Base-by-base conservation (phyloP, 2,329 filamentous ascomycete genomes). In the Parafenestella ontariensis region DNA sequence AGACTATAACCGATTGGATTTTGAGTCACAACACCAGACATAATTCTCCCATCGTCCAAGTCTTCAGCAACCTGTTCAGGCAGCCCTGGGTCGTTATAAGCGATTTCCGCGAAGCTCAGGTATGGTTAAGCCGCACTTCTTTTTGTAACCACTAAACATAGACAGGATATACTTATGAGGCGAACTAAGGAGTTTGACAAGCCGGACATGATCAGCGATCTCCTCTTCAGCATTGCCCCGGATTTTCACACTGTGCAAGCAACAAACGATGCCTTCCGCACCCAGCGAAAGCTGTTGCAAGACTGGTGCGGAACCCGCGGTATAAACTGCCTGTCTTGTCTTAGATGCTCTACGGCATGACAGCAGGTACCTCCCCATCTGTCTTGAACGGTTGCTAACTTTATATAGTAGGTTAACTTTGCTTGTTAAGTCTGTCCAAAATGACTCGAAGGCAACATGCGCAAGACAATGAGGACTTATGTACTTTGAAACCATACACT, bases 171-270 rank as follows among this genome's bases (percentile, higher is more conserved):
- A 58, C 73, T 83, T 39, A 71, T 82, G 23, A 64, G 78, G 5
- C 75, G 79, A 1, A 76, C 79, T 13, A 77, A 75, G 42, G 80
- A 82, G 37, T 82, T 82, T 43, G 79, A 82, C 60, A 74, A 78
- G 59, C 45, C 71, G 73, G 59, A 73, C 76, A 28, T 54, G 28
- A 49, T 61, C 34, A 57, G 54, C 31, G 60, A 67, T 36, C 67
- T 78, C 49, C 72, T 79, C 20, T 62, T 61, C 24, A 73, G 73
- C 20, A 63, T 76, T 18, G 54, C 70, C 20, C 73, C 70, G 1
- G 49, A 73, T 36, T 68, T 74, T 50, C 76, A 78, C 52, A 72
- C 72, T 23, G 57, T 69, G 24, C 66, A 72, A 42, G 50, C 62
- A 4, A 69, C 63, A 1, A 69, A 74, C 21, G 48, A 63, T 0